Evolutionary conservation across 495 filamentous ascomycete species (phyloP), one percentile per base, ranked within the genome.

Genomic region (Aspergillus nidulans): DNA sequence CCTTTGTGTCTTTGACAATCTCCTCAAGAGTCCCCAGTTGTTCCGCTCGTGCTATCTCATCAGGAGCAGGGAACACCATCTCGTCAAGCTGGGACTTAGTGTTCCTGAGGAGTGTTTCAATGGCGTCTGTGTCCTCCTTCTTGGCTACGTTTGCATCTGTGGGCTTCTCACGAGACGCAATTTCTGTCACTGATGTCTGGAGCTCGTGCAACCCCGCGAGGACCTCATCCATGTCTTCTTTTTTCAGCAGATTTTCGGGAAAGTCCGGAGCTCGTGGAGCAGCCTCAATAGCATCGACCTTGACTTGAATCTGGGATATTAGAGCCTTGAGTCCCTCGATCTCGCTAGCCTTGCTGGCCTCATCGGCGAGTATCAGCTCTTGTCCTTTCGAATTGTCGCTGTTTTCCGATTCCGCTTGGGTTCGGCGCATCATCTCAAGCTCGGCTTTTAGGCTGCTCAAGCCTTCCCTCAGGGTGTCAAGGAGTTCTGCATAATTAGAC

Each of bases 21-120:
- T 77, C 71, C 62, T 95, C 91, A 1, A 97, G 65, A 0, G 77
- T 70, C 54, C 89, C 85, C 23, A 96, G 73, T 36, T 96, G 87
- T 21, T 92, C 86, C 46, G 89, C 88, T 50, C 79, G 86, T 4
- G 87, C 84, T n/a, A 77, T 62, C 42, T 75, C 74, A 26, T 82
- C 79, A 0, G 77, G 63, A 28, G 79, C 74, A 16, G 88, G 82
- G 40, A 91, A 81, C 16, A 77, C 75, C 40, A 94, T 71, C 28
- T 91, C 90, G 30, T 96, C 91, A 38, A 96, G 75, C 45, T 87
- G 85, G 9, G 85, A 80, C 60, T 95, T 95, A 18, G 89, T 89
- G 63, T 91, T 92, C 44, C 85, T 81, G 20, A 97, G 80, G 42
- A 97, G 79, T 0, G 85, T 91, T 66, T 96, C 91, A 52, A 97